Evolutionary conservation across 78 protist genomes (phyloP).

Genomic region (Speleostelium caveatum): DNA sequence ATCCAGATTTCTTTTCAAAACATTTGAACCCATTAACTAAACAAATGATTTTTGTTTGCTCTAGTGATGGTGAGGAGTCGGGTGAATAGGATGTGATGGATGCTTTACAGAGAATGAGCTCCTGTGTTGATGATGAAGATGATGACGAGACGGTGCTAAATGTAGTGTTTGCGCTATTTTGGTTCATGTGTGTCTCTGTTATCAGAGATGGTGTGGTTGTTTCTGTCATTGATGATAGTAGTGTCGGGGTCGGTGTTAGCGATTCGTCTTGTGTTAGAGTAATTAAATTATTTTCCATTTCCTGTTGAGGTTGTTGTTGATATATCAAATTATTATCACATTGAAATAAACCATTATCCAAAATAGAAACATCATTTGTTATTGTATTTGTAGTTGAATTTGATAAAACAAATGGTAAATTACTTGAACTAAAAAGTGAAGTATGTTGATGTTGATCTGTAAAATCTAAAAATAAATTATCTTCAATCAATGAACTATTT

Average conservation of each 20-base stretch:
- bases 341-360: too few species aligned
- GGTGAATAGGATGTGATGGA: slow-evolving; percentile 53
- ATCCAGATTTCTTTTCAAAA: slow-evolving; percentile 29
- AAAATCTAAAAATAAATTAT: slow-evolving; percentile 32
- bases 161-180: too few species aligned
- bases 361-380: too few species aligned
- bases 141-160: too few species aligned
- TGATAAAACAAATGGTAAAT: too few species aligned
- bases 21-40: slow-evolving; percentile 61
- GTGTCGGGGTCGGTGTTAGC: too few species aligned
- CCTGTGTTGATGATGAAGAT: slow-evolving; percentile 21
- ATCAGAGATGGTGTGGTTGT: neutral
- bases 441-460: slow-evolving; percentile 15
- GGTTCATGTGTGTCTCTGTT: slow-evolving; percentile 6
- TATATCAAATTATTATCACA: too few species aligned
- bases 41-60: slow-evolving; percentile 57
- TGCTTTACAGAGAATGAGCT: neutral
- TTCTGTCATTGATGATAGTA: too few species aligned
- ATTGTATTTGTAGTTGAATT: neutral
- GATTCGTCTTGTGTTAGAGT: too few species aligned
- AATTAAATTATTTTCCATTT: too few species aligned
- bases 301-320: too few species aligned
- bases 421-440: too few species aligned
- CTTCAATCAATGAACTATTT: neutral
- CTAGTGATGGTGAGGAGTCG: slow-evolving; percentile 73